Evolutionary conservation across 1,139 yeast genomes (phyloP), one percentile per base, ranked within the genome.

Genomic region (Pneumocystis oryctolagi): DNA sequence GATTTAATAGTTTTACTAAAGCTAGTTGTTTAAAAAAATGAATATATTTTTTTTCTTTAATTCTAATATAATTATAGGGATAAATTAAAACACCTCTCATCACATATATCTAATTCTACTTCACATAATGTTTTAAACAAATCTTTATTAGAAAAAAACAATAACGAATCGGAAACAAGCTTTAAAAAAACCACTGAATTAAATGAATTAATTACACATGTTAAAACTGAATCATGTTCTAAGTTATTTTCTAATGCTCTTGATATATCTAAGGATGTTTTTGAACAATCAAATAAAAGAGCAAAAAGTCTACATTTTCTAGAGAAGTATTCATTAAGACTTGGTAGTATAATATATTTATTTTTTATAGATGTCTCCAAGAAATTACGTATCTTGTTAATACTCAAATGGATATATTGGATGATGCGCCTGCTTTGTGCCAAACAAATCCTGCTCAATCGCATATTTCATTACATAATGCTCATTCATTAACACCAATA

Each of bases 351-450:
- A 20, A 31, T 3, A 25, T 61, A 40, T 34, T 39, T 56, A 20
- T 37, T 25, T 9, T 16, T 32, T 14, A 28, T 59, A 65, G 66
- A 61, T 65, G 67, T 39, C 57, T 65, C 20, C 66, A 65, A 42
- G 67, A 65, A 58, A 65, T 65, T n/a, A 62, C 67, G 3, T 65
- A 65, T 59, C 62, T 65, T 25, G 25, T 47, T 47, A 47, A 25
- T 25, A 25, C 55, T 47, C 55, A 47, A 4, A 16, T 31, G 25
- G 12, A 47, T 47, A 47, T 47, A 47, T 47, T 12, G 12, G 20
- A 25, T 8, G 28, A 47, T 47, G 16, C 12, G 9, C 55, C 55
- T 47, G 12, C 12, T 47, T 47, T 47, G 25, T 47, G 12, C n/a
- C 55, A 47, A 47, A 2, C 55, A 3, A 47, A 47, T 47, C n/a